Evolutionary conservation across 805 yeast species (phyloP), one percentile per base, ranked within the genome.

Genomic region (Myxozyma monticola): DNA sequence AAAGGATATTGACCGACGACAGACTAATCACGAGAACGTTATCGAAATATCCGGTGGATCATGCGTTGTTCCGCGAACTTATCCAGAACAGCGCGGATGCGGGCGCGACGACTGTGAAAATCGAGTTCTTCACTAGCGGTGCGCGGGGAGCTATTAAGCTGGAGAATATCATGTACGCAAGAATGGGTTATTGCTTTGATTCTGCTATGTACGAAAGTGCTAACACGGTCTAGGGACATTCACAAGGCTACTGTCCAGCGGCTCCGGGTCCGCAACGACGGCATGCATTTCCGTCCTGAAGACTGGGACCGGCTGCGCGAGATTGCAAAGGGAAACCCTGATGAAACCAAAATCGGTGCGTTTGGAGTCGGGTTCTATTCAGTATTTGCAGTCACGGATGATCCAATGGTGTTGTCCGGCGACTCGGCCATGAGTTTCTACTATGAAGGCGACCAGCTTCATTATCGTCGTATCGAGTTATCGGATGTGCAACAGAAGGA

Each of bases 301-400:
- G 75, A 71, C 45, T 71, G 75, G 75, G 60, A 56, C 38, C 65
- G 75, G 8, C 59, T 71, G 20, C 54, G 64, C 15, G 74, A 71
- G 41, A 71, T 71, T 39, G 75, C 75, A 4, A 65, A 68, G 38
- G 75, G 75, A 1, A 71, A 71, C 54, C 75, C 75, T 5, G 71
- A 71, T 41, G 75, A 71, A 48, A 50, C 70, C 14, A 71, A 71
- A 44, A 71, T 71, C 28, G 75, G 75, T 10, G 75, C 75, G 1
- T 71, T 71, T 52, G 75, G 75, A 4, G 75, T 71, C 6, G 75
- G 75, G 1, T 85, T 83, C 63, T 85, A 85, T 66, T 78, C 85
- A 1, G 79, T 85, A 36, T 90, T 85, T 34, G 91, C 86, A 62
- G 80, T 85, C 79, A 84, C 85, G 54, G 89, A 85, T 61, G 88